Evolutionary conservation across 768 basidiomycete species (phyloP).

Genomic region (Melanogaster broomeanus): DNA sequence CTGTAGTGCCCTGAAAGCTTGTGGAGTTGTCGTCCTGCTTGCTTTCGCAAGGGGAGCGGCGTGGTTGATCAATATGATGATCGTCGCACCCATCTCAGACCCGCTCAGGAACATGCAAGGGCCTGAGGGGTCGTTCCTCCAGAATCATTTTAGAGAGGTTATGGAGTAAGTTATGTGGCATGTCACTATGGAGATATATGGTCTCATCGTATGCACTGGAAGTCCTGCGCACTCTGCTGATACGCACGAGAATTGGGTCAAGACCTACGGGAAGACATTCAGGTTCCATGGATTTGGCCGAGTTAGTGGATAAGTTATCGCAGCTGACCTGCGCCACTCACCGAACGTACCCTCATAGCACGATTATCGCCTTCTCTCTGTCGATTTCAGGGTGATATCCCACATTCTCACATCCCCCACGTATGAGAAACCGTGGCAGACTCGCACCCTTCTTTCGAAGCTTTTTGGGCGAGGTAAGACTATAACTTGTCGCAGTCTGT

Average conservation of each 20-base stretch:
- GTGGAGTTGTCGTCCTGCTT: conserved; percentile 30
- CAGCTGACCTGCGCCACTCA: background rate
- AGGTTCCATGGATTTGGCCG: conserved; percentile 56
- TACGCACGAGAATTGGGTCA: conserved; percentile 46
- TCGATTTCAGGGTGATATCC: conserved; percentile 49
- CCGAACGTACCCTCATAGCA: conserved; percentile 34
- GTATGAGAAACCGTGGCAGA: conserved; percentile 62
- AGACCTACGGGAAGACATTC: conserved; percentile 50
- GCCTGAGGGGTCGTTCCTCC: conserved; percentile 41
- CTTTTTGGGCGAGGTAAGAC: conserved; percentile 50
- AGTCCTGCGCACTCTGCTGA: conserved; percentile 46
- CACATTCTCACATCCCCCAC: conserved; percentile 49
- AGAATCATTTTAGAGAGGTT: conserved; percentile 46
- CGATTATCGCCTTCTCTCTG: conserved; percentile 55
- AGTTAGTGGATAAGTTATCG: conserved; percentile 27
- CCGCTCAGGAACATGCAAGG: conserved; percentile 51
- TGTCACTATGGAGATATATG: background rate
- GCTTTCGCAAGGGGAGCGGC: conserved; percentile 37
- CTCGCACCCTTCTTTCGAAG: conserved; percentile 45
- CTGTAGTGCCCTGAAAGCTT: conserved; percentile 24
- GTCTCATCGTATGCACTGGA: background rate
- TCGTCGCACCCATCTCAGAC: conserved; percentile 47
- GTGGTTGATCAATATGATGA: conserved; percentile 45
- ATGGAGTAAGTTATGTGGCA: conserved; percentile 42
- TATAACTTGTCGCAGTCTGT: background rate